These are phyloP conservation scores for Sanghuangporus sanghuang DNA, from an alignment of 1,284 basidiomycete species.

Conservation along the genomic window DNA sequence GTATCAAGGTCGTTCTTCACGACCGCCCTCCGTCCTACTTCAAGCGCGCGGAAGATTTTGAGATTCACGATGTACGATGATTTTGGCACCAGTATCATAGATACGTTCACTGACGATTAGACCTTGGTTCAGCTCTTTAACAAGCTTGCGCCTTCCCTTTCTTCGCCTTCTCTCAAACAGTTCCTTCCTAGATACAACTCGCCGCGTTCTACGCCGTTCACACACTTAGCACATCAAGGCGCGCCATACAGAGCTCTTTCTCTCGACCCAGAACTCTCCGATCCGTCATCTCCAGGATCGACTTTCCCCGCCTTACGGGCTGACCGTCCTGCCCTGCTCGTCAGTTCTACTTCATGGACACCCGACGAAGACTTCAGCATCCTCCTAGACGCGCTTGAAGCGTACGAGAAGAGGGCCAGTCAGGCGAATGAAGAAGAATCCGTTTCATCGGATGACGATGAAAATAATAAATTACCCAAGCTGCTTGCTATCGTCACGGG, in stretches of 20 bases:
- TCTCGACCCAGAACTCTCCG: conserved; percentile 8
- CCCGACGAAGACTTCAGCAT: conserved; percentile 94
- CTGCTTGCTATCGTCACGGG: conserved; percentile 87
- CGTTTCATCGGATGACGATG: conserved; percentile 18
- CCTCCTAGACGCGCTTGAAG: conserved; percentile 65
- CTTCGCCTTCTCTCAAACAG: conserved; percentile 26
- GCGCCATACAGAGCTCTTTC: background rate
- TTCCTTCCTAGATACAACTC: conserved; percentile 39
- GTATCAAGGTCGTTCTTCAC: conserved; percentile 72
- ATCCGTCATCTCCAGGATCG: conserved; percentile 20
- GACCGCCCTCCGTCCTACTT: conserved; percentile 87
- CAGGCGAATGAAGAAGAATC: conserved; percentile 26
- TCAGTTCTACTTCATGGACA: conserved; percentile 97
- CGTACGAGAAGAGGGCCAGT: conserved; percentile 63
- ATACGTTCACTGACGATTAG: conserved; percentile 23
- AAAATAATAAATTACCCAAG: conserved; percentile 50
- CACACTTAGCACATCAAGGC: conserved; percentile 25
- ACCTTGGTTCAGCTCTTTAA: conserved; percentile 45
- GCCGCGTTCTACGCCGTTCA: conserved; percentile 65
- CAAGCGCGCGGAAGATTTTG: conserved; percentile 59
- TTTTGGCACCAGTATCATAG: background rate
- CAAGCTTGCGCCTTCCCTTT: conserved; percentile 38
- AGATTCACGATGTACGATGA: conserved; percentile 66
- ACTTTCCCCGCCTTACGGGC: conserved; percentile 38
- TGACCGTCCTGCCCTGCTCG: conserved; percentile 81